Base-by-base conservation (phyloP, 176 grass and related monocot genomes). In the Saccharum officinarum region DNA sequence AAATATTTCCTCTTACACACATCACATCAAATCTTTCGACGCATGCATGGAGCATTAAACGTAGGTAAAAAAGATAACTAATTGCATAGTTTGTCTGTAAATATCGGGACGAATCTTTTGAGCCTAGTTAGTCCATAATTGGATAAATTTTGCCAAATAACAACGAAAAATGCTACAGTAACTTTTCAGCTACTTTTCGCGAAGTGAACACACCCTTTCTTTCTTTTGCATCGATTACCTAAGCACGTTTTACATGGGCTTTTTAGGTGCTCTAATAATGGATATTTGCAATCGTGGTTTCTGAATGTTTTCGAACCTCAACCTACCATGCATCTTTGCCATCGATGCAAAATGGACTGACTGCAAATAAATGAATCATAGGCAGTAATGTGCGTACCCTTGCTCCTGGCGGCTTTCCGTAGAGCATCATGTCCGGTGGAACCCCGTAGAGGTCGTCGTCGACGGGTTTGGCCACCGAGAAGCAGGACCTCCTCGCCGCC, bases 391-490 rank as follows among this genome's bases (percentile, higher is more conserved):
- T 66, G 12, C 13, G 11, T 82, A 87, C 86, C 72, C 50, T 76
- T 0, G 67, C 0, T 22, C 0, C n/a, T 26, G 28, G 28, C 28
- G 59, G 26, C 38, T 70, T 70, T 39, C 49, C 71, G 80, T 54
- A 77, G 80, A 88, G 79, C 86, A 88, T 63, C 86, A 88, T 63
- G 73, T 88, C 86, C 9, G 72, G 80, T 1, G 80, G 80, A 7
- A 83, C 67, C 16, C 34, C 64, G 80, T 88, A 88, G 15, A 88
- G 80, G 86, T 88, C 80, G 10, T 76, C 39, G 64, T 88, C 86
- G 28, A 83, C 64, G 7, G 80, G 73, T 16, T 39, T 69, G 17
- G 67, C 73, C 22, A 9, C 47, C 37, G 11, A 22, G 62, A 64
- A 69, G 79, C 37, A 55, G 7, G 57, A 31, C 38, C 18, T 74